Percentiles rank a stretch among this genome's conserved stretches.
Evolutionary conservation across 805 yeast genomes (phyloP).

Genomic region (Saccharomycopsis malanga): DNA sequence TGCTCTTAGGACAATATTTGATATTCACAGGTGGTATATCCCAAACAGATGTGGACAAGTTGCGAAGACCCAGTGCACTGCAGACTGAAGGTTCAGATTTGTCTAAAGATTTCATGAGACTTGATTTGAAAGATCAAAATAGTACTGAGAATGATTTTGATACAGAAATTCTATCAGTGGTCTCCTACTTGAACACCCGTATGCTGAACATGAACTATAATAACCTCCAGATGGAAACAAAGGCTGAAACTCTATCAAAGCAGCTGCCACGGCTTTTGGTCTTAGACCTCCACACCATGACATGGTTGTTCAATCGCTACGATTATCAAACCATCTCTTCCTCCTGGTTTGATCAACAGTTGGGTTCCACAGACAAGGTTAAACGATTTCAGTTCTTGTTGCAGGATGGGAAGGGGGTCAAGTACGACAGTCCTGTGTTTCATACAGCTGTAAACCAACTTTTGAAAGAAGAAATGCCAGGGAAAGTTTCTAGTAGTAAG

Average conservation of each 20-base stretch:
- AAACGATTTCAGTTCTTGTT: neutral
- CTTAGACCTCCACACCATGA: neutral
- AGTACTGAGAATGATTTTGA: too few species aligned
- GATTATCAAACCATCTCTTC: neutral
- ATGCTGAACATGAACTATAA: neutral
- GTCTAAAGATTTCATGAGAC: too few species aligned
- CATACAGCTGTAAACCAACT: too few species aligned
- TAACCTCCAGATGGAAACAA: neutral
- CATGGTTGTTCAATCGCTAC: neutral
- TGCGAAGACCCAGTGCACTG: neutral
- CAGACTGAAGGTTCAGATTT: neutral
- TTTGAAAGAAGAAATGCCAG: neutral
- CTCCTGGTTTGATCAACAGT: neutral
- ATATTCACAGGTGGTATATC: conserved; percentile 5
- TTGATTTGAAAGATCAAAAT: neutral
- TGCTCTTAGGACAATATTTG: neutral
- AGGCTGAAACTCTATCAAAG: neutral
- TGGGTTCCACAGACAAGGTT: neutral
- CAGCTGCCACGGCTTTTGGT: neutral
- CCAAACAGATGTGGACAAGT: neutral
- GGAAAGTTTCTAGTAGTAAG: too few species aligned
- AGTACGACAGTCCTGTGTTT: neutral
- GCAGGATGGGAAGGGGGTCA: neutral
- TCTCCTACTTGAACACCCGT: neutral
- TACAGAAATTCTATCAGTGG: neutral